Percentiles rank a stretch among this genome's conserved stretches.
phyloP scores from a whole-genome alignment of 495 filamentous ascomycete genomes.

The Hypoxylon rickii region DNA sequence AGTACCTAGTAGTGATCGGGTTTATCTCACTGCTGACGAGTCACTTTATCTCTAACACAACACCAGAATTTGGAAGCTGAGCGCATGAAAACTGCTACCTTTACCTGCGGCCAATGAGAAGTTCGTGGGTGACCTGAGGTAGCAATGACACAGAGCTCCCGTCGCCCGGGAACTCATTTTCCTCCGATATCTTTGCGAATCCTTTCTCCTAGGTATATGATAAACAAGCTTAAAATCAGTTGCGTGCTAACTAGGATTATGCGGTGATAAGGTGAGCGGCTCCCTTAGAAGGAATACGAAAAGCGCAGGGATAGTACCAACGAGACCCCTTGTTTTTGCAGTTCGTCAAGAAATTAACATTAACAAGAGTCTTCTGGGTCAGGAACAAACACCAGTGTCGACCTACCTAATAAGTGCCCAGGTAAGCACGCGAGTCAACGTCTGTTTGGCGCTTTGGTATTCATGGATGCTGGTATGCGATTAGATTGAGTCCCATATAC shows the following conservation, averaged over 20 bases:
- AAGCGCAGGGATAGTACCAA: too few relatives aligned
- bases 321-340: too few relatives aligned
- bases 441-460: too few relatives aligned
- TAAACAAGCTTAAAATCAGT: slow-evolving; percentile 9
- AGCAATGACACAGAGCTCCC: too few relatives aligned
- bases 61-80: too few relatives aligned
- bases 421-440: too few relatives aligned
- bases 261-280: slow-evolving; percentile 1
- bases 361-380: slow-evolving; percentile 3
- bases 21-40: neutral
- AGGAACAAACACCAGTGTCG: neutral
- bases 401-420: too few relatives aligned
- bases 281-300: slow-evolving; percentile 6
- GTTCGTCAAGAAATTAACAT: too few relatives aligned
- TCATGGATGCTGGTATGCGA: slow-evolving; percentile 5
- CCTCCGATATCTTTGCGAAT: neutral
- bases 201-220: neutral
- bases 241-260: slow-evolving; percentile 25
- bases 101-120: slow-evolving; percentile 2
- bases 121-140: neutral
- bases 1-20: neutral
- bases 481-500: slow-evolving; percentile 4
- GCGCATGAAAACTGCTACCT: neutral
- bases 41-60: neutral
- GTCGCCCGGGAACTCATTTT: slow-evolving; percentile 12